phyloP scores from a whole-genome alignment of 768 basidiomycete genomes.

The Candolleomyces aberdarensis region DNA sequence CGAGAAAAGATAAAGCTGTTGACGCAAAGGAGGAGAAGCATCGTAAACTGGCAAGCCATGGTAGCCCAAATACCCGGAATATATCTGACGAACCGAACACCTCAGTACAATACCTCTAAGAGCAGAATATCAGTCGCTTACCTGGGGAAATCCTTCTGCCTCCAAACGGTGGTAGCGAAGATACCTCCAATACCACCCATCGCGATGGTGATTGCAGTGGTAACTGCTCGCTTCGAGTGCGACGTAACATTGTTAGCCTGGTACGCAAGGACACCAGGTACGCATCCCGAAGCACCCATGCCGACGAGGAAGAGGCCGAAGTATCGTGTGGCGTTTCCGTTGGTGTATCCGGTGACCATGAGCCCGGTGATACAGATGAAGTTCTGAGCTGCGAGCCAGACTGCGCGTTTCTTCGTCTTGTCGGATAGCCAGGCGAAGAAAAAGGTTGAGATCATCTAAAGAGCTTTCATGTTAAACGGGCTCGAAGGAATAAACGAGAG shows the following conservation, averaged over 20 bases:
- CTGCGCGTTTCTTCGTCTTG: constrained; percentile 29
- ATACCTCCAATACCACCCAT: constrained; percentile 39
- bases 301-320: constrained; percentile 34
- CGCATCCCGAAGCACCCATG: constrained; percentile 31
- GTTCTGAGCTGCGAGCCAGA: constrained; percentile 30
- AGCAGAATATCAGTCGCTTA: too few relatives aligned
- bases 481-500: background rate
- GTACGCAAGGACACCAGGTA: constrained; percentile 37
- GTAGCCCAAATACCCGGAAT: constrained; percentile 34
- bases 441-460: constrained; percentile 30
- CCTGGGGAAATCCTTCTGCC: constrained; percentile 31
- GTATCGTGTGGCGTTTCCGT: constrained; percentile 27
- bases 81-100: background rate
- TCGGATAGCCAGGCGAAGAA: constrained; percentile 37
- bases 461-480: background rate
- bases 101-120: too few relatives aligned
- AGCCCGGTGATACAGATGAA: constrained; percentile 32
- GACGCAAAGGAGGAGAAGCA: constrained; percentile 23
- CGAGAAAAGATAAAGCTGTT: constrained; percentile 25
- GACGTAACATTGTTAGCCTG: constrained; percentile 33
- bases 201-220: constrained; percentile 30
- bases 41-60: constrained; percentile 32
- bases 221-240: constrained; percentile 37
- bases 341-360: constrained; percentile 26
- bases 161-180: constrained; percentile 34